Conservation (phyloP, 2,329 filamentous ascomycete genomes). For the Sporothrix schenckii region DNA sequence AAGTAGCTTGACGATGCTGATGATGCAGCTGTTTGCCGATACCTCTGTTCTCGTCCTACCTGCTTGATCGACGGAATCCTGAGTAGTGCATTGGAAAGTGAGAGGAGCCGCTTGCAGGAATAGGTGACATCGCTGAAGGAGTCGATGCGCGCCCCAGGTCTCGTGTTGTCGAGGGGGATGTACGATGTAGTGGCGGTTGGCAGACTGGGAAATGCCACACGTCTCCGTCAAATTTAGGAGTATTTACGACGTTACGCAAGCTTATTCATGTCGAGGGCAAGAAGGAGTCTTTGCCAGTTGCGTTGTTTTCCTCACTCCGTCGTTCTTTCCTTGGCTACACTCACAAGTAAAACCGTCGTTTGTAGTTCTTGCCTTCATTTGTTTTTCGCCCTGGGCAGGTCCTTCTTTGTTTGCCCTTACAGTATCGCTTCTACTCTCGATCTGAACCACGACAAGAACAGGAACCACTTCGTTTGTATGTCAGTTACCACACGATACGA, state of each 20-base stretch:
- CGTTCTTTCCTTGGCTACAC: not conserved
- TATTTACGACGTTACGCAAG: not conserved
- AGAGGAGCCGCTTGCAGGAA: not conserved
- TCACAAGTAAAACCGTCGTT: not conserved
- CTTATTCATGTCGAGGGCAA: not conserved
- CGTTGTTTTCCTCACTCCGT: too few relatives aligned
- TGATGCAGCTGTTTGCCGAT: conserved; percentile 11
- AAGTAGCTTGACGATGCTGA: conserved; percentile 12
- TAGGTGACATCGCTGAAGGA: not conserved
- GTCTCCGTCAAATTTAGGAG: not conserved
- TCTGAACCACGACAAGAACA: not conserved
- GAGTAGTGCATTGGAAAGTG: not conserved
- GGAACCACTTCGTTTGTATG: not conserved
- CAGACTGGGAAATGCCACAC: not conserved
- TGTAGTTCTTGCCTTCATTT: not conserved
- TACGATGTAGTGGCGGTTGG: not conserved
- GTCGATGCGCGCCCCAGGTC: not conserved
- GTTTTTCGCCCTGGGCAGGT: not conserved
- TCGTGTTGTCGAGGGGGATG: not conserved
- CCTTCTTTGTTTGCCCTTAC: not conserved
- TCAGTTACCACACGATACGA: conserved; percentile 3
- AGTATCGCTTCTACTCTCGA: not conserved
- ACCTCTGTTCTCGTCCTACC: not conserved
- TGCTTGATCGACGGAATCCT: conserved; percentile 4
- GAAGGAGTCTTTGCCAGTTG: not conserved